Conservation (phyloP, 768 basidiomycete genomes). For the Rubroboletus pulcherrimus region DNA sequence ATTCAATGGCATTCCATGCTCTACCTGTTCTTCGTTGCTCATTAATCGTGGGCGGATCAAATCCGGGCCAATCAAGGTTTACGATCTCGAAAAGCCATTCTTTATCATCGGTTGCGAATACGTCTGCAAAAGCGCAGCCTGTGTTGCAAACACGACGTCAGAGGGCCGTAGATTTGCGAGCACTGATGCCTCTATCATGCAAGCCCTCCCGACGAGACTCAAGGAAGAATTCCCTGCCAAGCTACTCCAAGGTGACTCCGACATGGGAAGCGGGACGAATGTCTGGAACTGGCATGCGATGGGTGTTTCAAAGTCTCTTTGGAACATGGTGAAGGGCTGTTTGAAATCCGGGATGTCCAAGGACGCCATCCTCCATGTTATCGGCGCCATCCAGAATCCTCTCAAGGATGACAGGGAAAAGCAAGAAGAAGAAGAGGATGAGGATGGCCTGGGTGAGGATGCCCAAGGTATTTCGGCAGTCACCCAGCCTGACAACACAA, state of each 20-base stretch:
- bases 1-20: conserved; percentile 78
- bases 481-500: conserved; percentile 22
- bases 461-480: conserved; percentile 18
- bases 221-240: conserved; percentile 73
- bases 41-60: conserved; percentile 68
- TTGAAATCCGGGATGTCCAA: conserved; percentile 57
- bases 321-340: conserved; percentile 67
- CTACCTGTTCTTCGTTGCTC: conserved; percentile 57
- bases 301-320: conserved; percentile 66
- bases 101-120: conserved; percentile 86
- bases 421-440: conserved; percentile 33
- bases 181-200: conserved; percentile 68
- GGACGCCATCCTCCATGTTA: conserved; percentile 57
- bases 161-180: conserved; percentile 68
- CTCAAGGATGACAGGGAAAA: conserved; percentile 34
- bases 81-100: conserved; percentile 77
- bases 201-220: conserved; percentile 62
- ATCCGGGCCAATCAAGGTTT: conserved; percentile 71
- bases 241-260: conserved; percentile 52
- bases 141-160: conserved; percentile 38
- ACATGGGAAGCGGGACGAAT: conserved; percentile 54
- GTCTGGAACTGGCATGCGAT: conserved; percentile 78
- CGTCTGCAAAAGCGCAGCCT: conserved; percentile 51
- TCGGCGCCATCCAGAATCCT: conserved; percentile 52
- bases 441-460: conserved; percentile 33